Base-by-base conservation (phyloP, 176 grass and related monocot species). In the Aegilops speltoides region DNA sequence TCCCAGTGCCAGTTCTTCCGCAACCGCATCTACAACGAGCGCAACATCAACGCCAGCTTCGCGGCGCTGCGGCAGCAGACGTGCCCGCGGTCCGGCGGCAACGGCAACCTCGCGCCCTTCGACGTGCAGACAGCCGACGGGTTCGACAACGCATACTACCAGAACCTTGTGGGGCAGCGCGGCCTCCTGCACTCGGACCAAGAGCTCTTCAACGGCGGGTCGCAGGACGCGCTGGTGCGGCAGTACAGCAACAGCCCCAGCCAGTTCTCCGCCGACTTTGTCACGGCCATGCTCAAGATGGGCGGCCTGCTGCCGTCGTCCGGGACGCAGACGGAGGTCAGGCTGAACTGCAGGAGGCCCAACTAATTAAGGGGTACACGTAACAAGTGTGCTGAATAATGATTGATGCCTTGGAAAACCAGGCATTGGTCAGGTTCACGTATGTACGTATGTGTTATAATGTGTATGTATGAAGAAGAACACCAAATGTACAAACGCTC, bases 151-250 rank as follows among this genome's bases (percentile, higher is more conserved):
- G 85, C 46, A 3, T 98, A 93, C 91, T 98, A 93, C 87, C 32
- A 36, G 90, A 89, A 98, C 82, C 89, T 95, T 15, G 34, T 95
- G 8, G 20, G 23, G 9, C 76, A 41, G 82, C 79, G 70, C 1
- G 95, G 91, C 0, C 86, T 98, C 17, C 82, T 98, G 10, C 96
- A 95, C 83, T 98, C 93, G 1, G 95, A 98, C 80, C 95, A 98
- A 88, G 95, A 90, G 83, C 91, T 98, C 67, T 98, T 98, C 86
- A 95, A 92, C 23, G 85, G 87, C 43, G 95, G 95, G 2, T 93
- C 89, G 23, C 95, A 98, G 88, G 95, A 98, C 75, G 14, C 80
- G 48, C 85, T 95, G 23, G 93, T 98, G 0, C n/a, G 86, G 77
- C 76, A 48, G 24, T 98, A 95, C 93, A 93, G 91, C 74, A 78